phyloP scores from a whole-genome alignment of 331 rosid genomes.

The Rhamnella rubrinervis region DNA sequence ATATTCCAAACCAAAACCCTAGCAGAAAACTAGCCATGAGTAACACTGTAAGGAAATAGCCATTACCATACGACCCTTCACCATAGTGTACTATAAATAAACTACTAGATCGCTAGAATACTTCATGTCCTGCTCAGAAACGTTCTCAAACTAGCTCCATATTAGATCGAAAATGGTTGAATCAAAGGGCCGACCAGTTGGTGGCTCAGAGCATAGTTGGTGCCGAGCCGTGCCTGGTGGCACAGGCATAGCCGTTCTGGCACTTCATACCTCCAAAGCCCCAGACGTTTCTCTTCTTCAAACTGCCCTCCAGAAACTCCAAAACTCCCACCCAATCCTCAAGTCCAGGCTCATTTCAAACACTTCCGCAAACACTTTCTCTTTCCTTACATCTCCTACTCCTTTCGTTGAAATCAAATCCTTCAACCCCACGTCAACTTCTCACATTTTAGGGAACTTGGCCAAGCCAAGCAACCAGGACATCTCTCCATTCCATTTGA shows the following conservation, averaged over 20 bases:
- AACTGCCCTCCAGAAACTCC: slow-evolving; percentile 40
- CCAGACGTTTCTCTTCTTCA: slow-evolving; percentile 29
- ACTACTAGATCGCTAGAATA: too few relatives aligned
- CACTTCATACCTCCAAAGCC: slow-evolving; percentile 29
- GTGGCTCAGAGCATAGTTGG: slow-evolving; percentile 52
- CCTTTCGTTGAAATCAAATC: slow-evolving; percentile 36
- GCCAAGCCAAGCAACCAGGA: background rate
- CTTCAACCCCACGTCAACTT: slow-evolving; percentile 7
- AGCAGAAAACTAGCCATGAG: too few relatives aligned
- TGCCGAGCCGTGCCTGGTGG: slow-evolving; percentile 55
- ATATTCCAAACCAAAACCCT: too few relatives aligned
- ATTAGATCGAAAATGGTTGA: slow-evolving; percentile 8
- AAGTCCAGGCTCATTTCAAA: slow-evolving; percentile 38
- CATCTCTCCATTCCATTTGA: slow-evolving; percentile 43
- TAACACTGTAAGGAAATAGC: too few relatives aligned
- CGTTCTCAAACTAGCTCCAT: too few relatives aligned
- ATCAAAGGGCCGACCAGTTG: slow-evolving; percentile 32
- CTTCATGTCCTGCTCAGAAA: too few relatives aligned
- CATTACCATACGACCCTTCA: too few relatives aligned
- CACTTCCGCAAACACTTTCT: slow-evolving; percentile 21
- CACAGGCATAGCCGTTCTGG: slow-evolving; percentile 55
- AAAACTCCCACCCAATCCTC: slow-evolving; percentile 54
- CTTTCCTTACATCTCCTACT: slow-evolving; percentile 31
- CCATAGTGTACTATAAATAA: too few relatives aligned
- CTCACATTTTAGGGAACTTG: slow-evolving; percentile 14